Conservation (phyloP, 2,329 filamentous ascomycete species). For the Simplicillium sp. region DNA sequence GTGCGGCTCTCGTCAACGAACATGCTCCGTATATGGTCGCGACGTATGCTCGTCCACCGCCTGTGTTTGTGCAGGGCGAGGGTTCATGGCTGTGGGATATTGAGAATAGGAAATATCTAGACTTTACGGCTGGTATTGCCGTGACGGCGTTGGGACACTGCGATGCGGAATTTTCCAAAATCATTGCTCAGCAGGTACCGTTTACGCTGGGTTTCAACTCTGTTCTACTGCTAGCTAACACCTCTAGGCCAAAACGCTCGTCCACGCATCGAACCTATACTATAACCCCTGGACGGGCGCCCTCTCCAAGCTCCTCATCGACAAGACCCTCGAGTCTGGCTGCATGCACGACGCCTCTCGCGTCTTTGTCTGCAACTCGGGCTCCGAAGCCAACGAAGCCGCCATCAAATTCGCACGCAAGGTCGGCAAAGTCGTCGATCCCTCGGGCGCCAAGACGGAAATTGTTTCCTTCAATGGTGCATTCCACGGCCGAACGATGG, state of each 20-base stretch:
- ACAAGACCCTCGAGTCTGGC: slow-evolving; percentile 69
- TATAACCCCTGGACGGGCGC: slow-evolving; percentile 93
- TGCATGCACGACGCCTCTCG: slow-evolving; percentile 72
- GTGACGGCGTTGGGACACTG: slow-evolving; percentile 90
- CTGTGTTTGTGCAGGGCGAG: slow-evolving; percentile 80
- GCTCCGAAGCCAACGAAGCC: slow-evolving; percentile 93
- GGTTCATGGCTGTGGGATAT: slow-evolving; percentile 87
- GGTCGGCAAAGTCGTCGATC: slow-evolving; percentile 66
- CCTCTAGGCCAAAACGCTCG: slow-evolving; percentile 59
- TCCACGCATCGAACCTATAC: slow-evolving; percentile 94
- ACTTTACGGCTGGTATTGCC: slow-evolving; percentile 93
- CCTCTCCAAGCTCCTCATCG: slow-evolving; percentile 75
- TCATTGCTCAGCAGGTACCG: slow-evolving; percentile 70
- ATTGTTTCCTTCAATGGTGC: slow-evolving; percentile 85
- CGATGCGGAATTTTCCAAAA: slow-evolving; percentile 64
- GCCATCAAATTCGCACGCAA: slow-evolving; percentile 96
- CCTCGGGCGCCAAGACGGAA: slow-evolving; percentile 66
- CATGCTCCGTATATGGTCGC: slow-evolving; percentile 87
- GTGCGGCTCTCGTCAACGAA: slow-evolving; percentile 62
- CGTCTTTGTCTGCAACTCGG: slow-evolving; percentile 93
- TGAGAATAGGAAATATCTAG: slow-evolving; percentile 81
- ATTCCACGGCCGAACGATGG: slow-evolving; percentile 97
- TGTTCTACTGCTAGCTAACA: neutral
- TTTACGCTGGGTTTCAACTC: neutral
- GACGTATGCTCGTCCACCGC: slow-evolving; percentile 83